Conservation (phyloP, 768 basidiomycete species). For the Trametopsis cervina region DNA sequence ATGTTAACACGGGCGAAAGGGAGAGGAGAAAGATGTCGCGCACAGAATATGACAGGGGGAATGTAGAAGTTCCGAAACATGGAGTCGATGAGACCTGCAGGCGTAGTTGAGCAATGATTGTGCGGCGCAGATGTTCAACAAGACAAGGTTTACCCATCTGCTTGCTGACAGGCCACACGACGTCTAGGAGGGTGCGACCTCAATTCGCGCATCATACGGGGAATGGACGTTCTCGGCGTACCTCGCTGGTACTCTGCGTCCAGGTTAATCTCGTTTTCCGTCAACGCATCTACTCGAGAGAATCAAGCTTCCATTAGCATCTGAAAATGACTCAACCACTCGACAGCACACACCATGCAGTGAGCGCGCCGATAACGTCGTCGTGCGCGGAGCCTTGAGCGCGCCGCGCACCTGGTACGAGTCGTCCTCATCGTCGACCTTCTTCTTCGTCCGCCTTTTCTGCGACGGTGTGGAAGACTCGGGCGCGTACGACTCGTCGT, state of each 20-base stretch:
- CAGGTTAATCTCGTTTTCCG: slow-evolving; percentile 55
- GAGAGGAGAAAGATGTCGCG: slow-evolving; percentile 10
- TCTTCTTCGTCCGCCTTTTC: slow-evolving; percentile 8
- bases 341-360: slow-evolving; percentile 29
- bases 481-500: slow-evolving; percentile 17
- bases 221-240: slow-evolving; percentile 19
- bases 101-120: background rate
- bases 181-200: slow-evolving; percentile 34
- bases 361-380: slow-evolving; percentile 26
- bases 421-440: slow-evolving; percentile 1
- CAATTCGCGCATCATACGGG: background rate
- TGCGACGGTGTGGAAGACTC: slow-evolving; percentile 6
- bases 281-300: too few species aligned
- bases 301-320: too few species aligned
- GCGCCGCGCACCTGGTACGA: slow-evolving; percentile 20
- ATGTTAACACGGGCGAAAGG: background rate
- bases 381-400: slow-evolving; percentile 18
- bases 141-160: slow-evolving; percentile 37
- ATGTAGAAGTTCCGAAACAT: slow-evolving; percentile 75
- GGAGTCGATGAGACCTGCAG: slow-evolving; percentile 59
- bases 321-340: too few species aligned
- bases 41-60: slow-evolving; percentile 73
- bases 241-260: slow-evolving; percentile 79
- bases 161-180: slow-evolving; percentile 76
- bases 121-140: background rate